phyloP scores from a whole-genome alignment of 305 asterid species.

The Fraxinus latifolia region DNA sequence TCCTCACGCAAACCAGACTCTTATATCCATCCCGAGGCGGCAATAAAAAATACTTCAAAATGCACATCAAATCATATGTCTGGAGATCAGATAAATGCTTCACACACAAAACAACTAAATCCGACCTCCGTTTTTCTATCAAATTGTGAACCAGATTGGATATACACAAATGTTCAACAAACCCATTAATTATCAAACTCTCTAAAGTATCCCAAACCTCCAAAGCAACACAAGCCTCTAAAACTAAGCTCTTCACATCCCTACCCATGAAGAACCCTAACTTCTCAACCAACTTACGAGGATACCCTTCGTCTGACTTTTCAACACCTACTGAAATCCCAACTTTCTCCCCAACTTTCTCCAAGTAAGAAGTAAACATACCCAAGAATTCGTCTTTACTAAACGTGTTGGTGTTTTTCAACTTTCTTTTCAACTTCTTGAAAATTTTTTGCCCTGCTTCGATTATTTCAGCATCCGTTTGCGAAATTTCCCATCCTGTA shows the following conservation, averaged over 20 bases:
- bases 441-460: constrained; percentile 44
- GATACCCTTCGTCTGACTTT: constrained; percentile 35
- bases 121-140: constrained; percentile 52
- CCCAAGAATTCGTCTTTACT: constrained; percentile 43
- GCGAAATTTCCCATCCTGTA: constrained; percentile 53
- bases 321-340: constrained; percentile 35
- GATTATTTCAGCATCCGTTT: constrained; percentile 43
- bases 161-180: constrained; percentile 41
- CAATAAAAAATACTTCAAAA: constrained; percentile 66
- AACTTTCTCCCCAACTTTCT: constrained; percentile 35
- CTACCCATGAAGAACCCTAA: constrained; percentile 49
- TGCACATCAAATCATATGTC: constrained; percentile 57
- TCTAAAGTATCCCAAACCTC: constrained; percentile 61
- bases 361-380: constrained; percentile 44
- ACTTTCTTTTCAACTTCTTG: constrained; percentile 39
- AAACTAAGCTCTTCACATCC: constrained; percentile 55
- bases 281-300: constrained; percentile 44
- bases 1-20: constrained; percentile 53
- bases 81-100: constrained; percentile 59
- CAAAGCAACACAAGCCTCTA: constrained; percentile 59
- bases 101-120: constrained; percentile 59
- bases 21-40: constrained; percentile 43
- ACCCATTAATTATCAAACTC: constrained; percentile 49
- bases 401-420: constrained; percentile 45
- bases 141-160: constrained; percentile 49